Conservation (phyloP, 495 filamentous ascomycete species). For the Penicillium turbatum region DNA sequence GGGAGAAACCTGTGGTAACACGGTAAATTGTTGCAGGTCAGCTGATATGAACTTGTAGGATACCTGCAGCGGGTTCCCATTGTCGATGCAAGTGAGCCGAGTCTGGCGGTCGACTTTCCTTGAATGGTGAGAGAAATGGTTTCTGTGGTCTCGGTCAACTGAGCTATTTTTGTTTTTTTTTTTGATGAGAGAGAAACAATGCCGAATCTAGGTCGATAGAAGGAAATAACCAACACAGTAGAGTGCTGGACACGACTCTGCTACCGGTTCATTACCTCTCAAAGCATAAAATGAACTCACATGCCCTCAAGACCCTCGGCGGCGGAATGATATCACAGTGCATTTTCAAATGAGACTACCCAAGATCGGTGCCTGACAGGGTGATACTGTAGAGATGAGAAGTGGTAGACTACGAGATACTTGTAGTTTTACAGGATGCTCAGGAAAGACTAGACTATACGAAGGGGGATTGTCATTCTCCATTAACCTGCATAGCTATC, state of each 20-base stretch:
- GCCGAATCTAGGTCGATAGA: not conserved
- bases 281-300: slow-evolving; percentile 1
- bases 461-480: slow-evolving; percentile 16
- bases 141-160: too few species aligned
- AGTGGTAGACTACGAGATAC: not conserved
- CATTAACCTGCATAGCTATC: slow-evolving; percentile 14
- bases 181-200: too few species aligned
- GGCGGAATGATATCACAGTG: slow-evolving; percentile 18
- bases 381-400: not conserved
- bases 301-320: not conserved
- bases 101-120: slow-evolving; percentile 1
- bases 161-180: too few species aligned
- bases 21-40: slow-evolving; percentile 13
- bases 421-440: not conserved
- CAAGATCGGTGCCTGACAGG: slow-evolving; percentile 17
- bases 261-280: not conserved
- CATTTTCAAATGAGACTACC: slow-evolving; percentile 17
- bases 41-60: slow-evolving; percentile 17
- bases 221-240: not conserved
- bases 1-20: not conserved
- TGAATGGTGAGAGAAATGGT: not conserved
- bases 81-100: slow-evolving; percentile 6
- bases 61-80: slow-evolving; percentile 23
- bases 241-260: not conserved
- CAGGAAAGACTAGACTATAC: not conserved